Evolutionary conservation across 169 alveolate species (phyloP).

Genomic region (Cystoisospora suis): DNA sequence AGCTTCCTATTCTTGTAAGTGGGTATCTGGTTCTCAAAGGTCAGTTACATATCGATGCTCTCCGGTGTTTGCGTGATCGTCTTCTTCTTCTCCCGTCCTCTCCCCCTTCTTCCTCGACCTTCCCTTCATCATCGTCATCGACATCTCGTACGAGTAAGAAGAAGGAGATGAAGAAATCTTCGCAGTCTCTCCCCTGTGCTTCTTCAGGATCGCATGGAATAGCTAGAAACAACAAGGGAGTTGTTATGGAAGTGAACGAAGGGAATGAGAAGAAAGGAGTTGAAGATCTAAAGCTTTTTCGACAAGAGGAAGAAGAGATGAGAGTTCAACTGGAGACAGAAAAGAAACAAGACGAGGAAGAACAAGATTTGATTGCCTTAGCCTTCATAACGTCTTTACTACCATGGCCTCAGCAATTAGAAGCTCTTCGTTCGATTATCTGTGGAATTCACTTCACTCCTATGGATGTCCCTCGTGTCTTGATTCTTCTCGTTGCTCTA

Average conservation of each 20-base stretch:
- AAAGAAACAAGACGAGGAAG: no score
- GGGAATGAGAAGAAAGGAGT: no score
- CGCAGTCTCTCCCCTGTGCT: no score
- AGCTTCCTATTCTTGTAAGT: neutral
- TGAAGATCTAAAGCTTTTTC: no score
- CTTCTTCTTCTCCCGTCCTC: neutral
- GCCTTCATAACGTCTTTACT: neutral
- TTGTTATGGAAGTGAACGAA: no score
- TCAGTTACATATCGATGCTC: neutral
- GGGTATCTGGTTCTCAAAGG: slow-evolving; percentile 1
- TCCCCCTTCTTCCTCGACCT: neutral
- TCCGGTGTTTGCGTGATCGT: neutral
- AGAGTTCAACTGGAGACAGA: no score
- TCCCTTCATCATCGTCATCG: neutral
- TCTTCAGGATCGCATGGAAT: no score
- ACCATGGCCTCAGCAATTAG: slow-evolving; percentile 4
- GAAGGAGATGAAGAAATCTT: no score
- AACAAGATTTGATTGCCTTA: neutral
- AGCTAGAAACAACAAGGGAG: no score
- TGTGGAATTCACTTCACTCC: neutral
- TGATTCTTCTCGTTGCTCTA: neutral
- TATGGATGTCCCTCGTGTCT: neutral
- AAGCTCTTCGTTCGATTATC: neutral
- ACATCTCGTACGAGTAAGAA: no score
- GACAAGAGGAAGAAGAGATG: no score